Percentiles rank a stretch among this genome's conserved stretches.
Conservation (phyloP, 768 basidiomycete genomes). For the Mycena polygramma region DNA sequence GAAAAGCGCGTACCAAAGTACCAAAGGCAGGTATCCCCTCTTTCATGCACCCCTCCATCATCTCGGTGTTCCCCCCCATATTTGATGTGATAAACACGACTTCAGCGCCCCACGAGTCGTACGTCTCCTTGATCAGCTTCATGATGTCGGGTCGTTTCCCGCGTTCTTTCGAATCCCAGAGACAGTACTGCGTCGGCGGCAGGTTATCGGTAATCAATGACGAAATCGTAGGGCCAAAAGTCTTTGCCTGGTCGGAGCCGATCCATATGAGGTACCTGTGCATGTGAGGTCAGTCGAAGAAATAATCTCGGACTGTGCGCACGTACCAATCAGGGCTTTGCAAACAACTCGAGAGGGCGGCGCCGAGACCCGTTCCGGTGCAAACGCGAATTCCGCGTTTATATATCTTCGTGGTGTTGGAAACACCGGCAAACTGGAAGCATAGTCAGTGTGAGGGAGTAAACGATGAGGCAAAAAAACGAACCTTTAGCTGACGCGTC, state of each 20-base stretch:
- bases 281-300: too few species aligned
- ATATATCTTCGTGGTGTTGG: too few species aligned
- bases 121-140: constrained; percentile 61
- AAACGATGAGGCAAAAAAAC: too few species aligned
- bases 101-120: constrained; percentile 83
- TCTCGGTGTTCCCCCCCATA: constrained; percentile 80
- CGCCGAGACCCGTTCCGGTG: too few species aligned
- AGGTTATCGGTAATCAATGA: constrained; percentile 77
- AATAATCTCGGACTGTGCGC: too few species aligned
- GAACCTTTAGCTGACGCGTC: too few species aligned
- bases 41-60: constrained; percentile 85
- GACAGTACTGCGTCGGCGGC: constrained; percentile 75
- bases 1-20: constrained; percentile 35
- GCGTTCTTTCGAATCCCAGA: constrained; percentile 84
- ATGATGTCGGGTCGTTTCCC: too few species aligned
- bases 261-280: constrained; percentile 75
- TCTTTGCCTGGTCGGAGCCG: constrained; percentile 87
- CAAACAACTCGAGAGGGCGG: constrained; percentile 73
- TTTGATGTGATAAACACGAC: constrained; percentile 90
- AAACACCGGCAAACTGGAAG: too few species aligned
- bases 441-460: too few species aligned
- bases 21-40: constrained; percentile 79
- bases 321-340: constrained; percentile 66
- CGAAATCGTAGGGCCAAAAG: constrained; percentile 85
- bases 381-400: too few species aligned